Evolutionary conservation across 208 protist genomes (phyloP), one percentile per base, ranked within the genome.

Genomic region (Acanthamoeba castellanii): DNA sequence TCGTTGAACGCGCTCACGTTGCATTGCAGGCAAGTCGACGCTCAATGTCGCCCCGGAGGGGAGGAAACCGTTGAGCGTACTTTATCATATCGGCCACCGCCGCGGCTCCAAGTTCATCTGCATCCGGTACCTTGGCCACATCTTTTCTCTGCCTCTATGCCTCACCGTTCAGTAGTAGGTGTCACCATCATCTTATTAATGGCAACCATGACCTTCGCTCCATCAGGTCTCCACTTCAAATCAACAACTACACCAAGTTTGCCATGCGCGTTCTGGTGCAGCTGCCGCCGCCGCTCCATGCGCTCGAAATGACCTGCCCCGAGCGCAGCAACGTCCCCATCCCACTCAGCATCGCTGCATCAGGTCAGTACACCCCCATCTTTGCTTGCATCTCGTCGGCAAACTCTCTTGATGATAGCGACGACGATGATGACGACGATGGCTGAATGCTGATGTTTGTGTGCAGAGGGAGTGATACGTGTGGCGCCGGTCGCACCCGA

Each of bases 241-340:
- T 81, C 72, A 81, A 81, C 37, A 81, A 81, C 72, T 81, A 50
- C 42, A 81, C 72, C 25, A 81, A 45, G 32, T 81, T 47, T 30
- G 25, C 72, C 32, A 81, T 81, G 72, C 72, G 72, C 32, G 72
- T 81, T 34, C 72, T 81, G 72, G 72, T 81, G 72, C 72, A 81
- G n/a, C 72, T 81, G 30, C 72, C 72, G 42, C 72, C 72, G 7
- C 72, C 72, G 30, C 34, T 47, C 72, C 30, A 34, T 81, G 72
- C 72, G 32, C 34, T 34, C 18, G 72, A 81, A 30, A 47, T 81
- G 72, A 81, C 34, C 20, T 81, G 72, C n/a, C 32, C 32, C 11
- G 72, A 81, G 72, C 72, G n/a, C 5, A 27, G 42, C 72, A 34
- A 47, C 25, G n/a, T 45, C 72, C 32, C 72, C 13, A 81, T 81